Percentiles rank a stretch among this genome's conserved stretches.
Conservation (phyloP, 2,329 filamentous ascomycete species). For the Hypoxylon sp. region DNA sequence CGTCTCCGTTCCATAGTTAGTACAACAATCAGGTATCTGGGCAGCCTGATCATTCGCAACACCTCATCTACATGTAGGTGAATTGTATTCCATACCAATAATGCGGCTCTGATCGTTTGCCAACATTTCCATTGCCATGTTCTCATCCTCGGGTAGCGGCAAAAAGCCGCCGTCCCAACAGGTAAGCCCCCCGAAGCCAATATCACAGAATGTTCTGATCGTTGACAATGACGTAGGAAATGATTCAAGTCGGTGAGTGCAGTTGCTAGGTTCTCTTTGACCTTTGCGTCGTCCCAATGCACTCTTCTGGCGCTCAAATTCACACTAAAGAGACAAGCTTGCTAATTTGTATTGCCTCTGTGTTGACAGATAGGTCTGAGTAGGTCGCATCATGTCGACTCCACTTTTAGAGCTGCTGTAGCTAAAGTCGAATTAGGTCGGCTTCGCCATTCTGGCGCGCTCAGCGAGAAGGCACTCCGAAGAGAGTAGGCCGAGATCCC, state of each 20-base stretch:
- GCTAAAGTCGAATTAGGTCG: slow-evolving; percentile 67
- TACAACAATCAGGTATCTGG: slow-evolving; percentile 11
- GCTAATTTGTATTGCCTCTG: slow-evolving; percentile 39
- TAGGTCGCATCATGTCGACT: slow-evolving; percentile 58
- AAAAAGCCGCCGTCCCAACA: slow-evolving; percentile 79
- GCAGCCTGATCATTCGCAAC: slow-evolving; percentile 20
- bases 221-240: slow-evolving; percentile 77
- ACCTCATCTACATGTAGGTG: slow-evolving; percentile 5
- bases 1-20: slow-evolving; percentile 9
- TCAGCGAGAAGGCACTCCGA: slow-evolving; percentile 65
- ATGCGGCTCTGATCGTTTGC: slow-evolving; percentile 47
- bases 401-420: slow-evolving; percentile 12
- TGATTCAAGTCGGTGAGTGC: slow-evolving; percentile 96
- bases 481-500: slow-evolving; percentile 70
- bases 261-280: background rate
- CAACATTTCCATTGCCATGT: slow-evolving; percentile 63
- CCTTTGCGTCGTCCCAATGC: slow-evolving; percentile 19
- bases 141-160: slow-evolving; percentile 73
- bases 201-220: slow-evolving; percentile 26
- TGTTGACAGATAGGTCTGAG: slow-evolving; percentile 70
- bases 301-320: slow-evolving; percentile 31
- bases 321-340: slow-evolving; percentile 21
- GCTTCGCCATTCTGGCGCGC: slow-evolving; percentile 90
- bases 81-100: slow-evolving; percentile 36
- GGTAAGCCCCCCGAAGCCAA: slow-evolving; percentile 63